Conservation (phyloP, 176 grass and related monocot species). For the Elaeis guineensis region DNA sequence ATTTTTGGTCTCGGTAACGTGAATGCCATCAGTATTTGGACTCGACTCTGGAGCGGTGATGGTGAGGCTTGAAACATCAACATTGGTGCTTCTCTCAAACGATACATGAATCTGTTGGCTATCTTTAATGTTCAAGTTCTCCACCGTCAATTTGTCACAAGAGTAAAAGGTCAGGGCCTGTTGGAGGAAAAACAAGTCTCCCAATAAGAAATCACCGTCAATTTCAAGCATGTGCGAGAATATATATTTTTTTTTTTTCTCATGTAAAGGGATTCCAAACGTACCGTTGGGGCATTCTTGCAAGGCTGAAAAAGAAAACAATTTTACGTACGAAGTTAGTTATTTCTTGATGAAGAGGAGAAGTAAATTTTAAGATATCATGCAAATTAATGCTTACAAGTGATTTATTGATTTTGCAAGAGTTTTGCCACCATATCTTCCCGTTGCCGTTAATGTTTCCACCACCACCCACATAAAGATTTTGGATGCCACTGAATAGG, state of each 20-base stretch:
- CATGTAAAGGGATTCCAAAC: neutral
- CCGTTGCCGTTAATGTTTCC: conserved; percentile 65
- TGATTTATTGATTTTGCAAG: conserved; percentile 57
- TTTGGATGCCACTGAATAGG: conserved; percentile 17
- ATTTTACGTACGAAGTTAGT: conserved; percentile 2
- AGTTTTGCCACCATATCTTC: conserved; percentile 58
- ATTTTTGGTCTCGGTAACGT: conserved; percentile 20
- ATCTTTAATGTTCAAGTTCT: conserved; percentile 25
- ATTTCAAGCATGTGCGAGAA: too few relatives aligned
- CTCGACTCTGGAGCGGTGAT: conserved; percentile 30
- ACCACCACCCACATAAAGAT: conserved; percentile 41
- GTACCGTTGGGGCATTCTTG: conserved; percentile 54
- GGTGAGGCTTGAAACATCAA: conserved; percentile 4
- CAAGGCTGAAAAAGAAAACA: conserved; percentile 35
- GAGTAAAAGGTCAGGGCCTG: conserved; percentile 48
- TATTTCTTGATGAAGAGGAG: neutral
- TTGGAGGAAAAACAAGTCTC: neutral
- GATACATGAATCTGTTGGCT: conserved; percentile 41
- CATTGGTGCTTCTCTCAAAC: conserved; percentile 25
- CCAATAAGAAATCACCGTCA: too few relatives aligned
- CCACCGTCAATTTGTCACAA: conserved; percentile 37
- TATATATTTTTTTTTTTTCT: too few relatives aligned
- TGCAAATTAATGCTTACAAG: conserved; percentile 24
- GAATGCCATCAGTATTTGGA: conserved; percentile 50
- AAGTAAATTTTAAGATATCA: neutral